Conservation (phyloP, 2,329 filamentous ascomycete species). For the Apiospora sp. region DNA sequence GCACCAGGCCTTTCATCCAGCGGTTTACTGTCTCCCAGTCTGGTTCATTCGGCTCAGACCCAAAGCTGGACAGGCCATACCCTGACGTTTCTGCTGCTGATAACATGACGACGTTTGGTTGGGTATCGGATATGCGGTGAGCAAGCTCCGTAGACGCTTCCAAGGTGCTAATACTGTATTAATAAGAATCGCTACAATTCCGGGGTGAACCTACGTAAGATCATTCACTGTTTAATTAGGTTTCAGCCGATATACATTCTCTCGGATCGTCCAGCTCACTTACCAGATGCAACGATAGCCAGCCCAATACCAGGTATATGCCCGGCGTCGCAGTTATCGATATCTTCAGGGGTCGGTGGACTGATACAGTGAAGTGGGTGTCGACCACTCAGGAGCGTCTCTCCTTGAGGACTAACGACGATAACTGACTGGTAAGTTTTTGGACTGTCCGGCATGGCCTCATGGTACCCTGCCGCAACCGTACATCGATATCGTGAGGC, state of each 20-base stretch:
- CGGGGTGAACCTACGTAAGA: background rate
- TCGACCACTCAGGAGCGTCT: too few relatives aligned
- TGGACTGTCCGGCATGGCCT: too few relatives aligned
- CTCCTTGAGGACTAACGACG: too few relatives aligned
- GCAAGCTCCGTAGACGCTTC: background rate
- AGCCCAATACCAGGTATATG: too few relatives aligned
- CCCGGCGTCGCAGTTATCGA: too few relatives aligned
- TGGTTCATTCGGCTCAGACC: background rate
- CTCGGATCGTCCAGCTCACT: too few relatives aligned
- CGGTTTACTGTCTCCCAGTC: background rate
- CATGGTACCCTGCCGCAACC: too few relatives aligned
- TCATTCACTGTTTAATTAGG: background rate
- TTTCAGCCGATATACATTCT: background rate
- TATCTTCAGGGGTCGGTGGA: too few relatives aligned
- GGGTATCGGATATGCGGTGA: background rate
- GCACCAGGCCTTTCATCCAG: background rate
- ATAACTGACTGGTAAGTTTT: too few relatives aligned
- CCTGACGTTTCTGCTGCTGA: slow-evolving; percentile 2
- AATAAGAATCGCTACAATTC: background rate
- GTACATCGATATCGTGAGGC: too few relatives aligned
- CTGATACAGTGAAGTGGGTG: too few relatives aligned
- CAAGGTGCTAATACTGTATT: background rate
- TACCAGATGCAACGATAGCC: too few relatives aligned
- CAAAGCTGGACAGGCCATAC: background rate
- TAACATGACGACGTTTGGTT: background rate